Evolutionary conservation across 2,329 filamentous ascomycete species (phyloP).

Genomic region (Phaeoacremonium minimum): DNA sequence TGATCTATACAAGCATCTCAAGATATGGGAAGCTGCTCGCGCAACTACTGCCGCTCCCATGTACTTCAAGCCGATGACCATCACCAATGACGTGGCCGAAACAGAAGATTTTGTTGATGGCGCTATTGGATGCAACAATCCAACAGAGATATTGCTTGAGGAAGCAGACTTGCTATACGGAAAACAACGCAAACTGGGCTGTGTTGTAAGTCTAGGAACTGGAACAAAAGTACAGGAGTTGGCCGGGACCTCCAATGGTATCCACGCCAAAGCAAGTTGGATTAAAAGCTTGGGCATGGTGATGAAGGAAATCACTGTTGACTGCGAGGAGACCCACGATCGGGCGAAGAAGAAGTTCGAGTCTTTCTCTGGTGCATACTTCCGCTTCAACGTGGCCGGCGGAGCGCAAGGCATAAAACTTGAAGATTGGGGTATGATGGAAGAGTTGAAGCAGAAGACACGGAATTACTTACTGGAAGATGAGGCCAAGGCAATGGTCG

Average conservation of each 20-base stretch:
- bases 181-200: constrained; percentile 16
- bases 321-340: background rate
- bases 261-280: background rate
- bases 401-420: constrained; percentile 16
- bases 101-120: constrained; percentile 33
- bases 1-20: constrained; percentile 11
- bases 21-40: constrained; percentile 36
- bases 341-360: background rate
- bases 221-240: constrained; percentile 14
- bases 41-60: constrained; percentile 35
- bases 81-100: constrained; percentile 20
- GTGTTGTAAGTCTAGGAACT: constrained; percentile 24
- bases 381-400: constrained; percentile 20
- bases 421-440: constrained; percentile 19
- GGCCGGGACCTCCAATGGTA: background rate
- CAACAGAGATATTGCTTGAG: constrained; percentile 18
- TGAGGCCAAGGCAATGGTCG: constrained; percentile 10
- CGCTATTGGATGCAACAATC: constrained; percentile 38
- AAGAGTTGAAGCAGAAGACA: constrained; percentile 15
- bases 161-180: constrained; percentile 21
- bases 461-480: constrained; percentile 12
- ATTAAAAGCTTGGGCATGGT: constrained; percentile 7
- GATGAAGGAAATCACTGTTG: constrained; percentile 13
- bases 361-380: constrained; percentile 16
- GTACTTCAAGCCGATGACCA: constrained; percentile 33